These are phyloP conservation scores for Mycena floridula DNA, from an alignment of 768 basidiomycete species.

Conservation along the genomic window DNA sequence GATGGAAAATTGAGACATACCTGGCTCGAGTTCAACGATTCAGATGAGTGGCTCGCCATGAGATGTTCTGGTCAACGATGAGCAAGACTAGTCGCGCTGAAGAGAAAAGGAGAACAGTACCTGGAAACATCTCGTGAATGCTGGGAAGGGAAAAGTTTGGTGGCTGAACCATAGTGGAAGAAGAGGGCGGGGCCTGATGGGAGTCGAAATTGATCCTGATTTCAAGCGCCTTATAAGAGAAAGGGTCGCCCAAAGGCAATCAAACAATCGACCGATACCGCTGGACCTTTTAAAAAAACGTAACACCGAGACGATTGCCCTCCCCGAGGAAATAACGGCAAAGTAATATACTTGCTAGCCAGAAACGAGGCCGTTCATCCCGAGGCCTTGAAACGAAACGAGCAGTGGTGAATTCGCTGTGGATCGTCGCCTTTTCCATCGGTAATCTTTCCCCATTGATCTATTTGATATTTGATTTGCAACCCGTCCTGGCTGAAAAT, in stretches of 20 bases:
- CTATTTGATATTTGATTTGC: too few relatives aligned
- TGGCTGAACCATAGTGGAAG: background rate
- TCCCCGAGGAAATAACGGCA: background rate
- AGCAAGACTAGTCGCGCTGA: conserved; percentile 8
- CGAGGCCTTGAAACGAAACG: too few relatives aligned
- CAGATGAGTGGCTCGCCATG: background rate
- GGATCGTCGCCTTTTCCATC: too few relatives aligned
- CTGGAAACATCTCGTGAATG: conserved; percentile 52
- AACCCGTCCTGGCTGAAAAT: too few relatives aligned
- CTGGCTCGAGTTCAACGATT: background rate
- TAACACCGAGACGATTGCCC: too few relatives aligned
- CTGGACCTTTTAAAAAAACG: background rate
- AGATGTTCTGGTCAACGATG: conserved; percentile 12
- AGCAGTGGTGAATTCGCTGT: too few relatives aligned
- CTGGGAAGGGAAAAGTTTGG: conserved; percentile 28
- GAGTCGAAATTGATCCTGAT: background rate
- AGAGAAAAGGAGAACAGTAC: conserved; percentile 20
- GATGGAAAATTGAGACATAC: background rate
- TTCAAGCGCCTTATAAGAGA: background rate
- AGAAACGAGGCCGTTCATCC: too few relatives aligned
- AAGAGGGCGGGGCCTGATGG: background rate
- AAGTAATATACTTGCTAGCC: too few relatives aligned
- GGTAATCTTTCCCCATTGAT: too few relatives aligned
- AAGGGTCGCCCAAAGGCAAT: background rate
- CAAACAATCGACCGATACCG: background rate